Evolutionary conservation across 768 basidiomycete genomes (phyloP).

Genomic region (Leccinum variicolor): DNA sequence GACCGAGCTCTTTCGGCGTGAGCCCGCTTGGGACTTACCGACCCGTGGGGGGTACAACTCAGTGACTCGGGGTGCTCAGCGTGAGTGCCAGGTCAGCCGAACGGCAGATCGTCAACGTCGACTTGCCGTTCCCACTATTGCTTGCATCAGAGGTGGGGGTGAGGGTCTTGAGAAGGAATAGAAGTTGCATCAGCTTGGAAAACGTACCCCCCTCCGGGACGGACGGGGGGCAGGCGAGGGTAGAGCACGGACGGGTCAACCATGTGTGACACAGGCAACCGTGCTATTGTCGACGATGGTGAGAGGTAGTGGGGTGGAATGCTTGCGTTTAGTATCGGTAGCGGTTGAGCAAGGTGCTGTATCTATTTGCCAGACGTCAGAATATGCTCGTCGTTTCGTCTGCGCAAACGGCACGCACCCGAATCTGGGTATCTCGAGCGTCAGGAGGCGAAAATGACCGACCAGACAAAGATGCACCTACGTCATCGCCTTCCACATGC

Average conservation of each 20-base stretch:
- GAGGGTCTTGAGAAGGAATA: slow-evolving; percentile 80
- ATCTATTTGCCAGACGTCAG: too few relatives aligned
- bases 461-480: slow-evolving; percentile 45
- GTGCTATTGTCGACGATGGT: slow-evolving; percentile 35
- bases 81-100: slow-evolving; percentile 74
- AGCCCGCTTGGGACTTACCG: too few relatives aligned
- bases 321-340: slow-evolving; percentile 53
- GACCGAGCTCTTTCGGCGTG: too few relatives aligned
- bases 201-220: slow-evolving; percentile 54
- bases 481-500: too few relatives aligned
- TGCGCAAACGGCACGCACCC: slow-evolving; percentile 32
- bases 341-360: too few relatives aligned
- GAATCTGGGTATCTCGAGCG: slow-evolving; percentile 79
- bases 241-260: slow-evolving; percentile 41
- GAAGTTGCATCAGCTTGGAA: slow-evolving; percentile 75
- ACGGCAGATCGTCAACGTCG: slow-evolving; percentile 63
- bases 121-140: slow-evolving; percentile 37
- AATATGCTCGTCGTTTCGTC: too few relatives aligned
- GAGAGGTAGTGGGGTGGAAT: slow-evolving; percentile 59
- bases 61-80: slow-evolving; percentile 63
- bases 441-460: background rate
- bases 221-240: slow-evolving; percentile 37
- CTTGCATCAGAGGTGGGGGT: slow-evolving; percentile 35
- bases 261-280: slow-evolving; percentile 3
- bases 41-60: too few relatives aligned